Evolutionary conservation across 805 yeast species (phyloP).

Genomic region (Lachancea sp.): DNA sequence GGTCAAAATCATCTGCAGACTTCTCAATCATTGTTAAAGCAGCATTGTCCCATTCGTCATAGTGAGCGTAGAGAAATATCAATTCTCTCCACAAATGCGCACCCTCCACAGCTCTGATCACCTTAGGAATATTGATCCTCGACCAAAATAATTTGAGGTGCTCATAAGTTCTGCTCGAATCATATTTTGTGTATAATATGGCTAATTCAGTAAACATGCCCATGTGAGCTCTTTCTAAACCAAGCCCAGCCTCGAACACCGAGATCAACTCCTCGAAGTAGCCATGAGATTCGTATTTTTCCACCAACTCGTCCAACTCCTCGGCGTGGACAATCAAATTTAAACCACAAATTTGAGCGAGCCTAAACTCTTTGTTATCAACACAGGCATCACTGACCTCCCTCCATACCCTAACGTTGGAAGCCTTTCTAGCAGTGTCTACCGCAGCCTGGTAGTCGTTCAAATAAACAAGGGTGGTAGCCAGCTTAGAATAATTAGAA

Average conservation of each 20-base stretch:
- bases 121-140: conserved; percentile 95
- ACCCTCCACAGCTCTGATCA: conserved; percentile 83
- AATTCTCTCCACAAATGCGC: conserved; percentile 96
- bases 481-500: conserved; percentile 91
- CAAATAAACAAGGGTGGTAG: conserved; percentile 90
- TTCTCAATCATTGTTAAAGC: conserved; percentile 94
- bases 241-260: conserved; percentile 90
- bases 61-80: conserved; percentile 93
- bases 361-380: conserved; percentile 87
- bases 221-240: conserved; percentile 98
- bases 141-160: conserved; percentile 98
- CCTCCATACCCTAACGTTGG: conserved; percentile 91
- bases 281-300: conserved; percentile 81
- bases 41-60: conserved; percentile 99
- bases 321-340: conserved; percentile 96
- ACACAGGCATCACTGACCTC: conserved; percentile 96
- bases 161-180: conserved; percentile 87
- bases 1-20: conserved; percentile 89
- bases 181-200: conserved; percentile 80
- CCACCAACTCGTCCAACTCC: conserved; percentile 84
- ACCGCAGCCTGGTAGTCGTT: conserved; percentile 94
- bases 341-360: conserved; percentile 98
- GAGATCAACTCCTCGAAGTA: conserved; percentile 88
- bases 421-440: conserved; percentile 97
- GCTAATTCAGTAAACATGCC: conserved; percentile 99